These are phyloP conservation scores for Psilocybe azurescens DNA, from an alignment of 768 basidiomycete genomes.

Conservation along the genomic window DNA sequence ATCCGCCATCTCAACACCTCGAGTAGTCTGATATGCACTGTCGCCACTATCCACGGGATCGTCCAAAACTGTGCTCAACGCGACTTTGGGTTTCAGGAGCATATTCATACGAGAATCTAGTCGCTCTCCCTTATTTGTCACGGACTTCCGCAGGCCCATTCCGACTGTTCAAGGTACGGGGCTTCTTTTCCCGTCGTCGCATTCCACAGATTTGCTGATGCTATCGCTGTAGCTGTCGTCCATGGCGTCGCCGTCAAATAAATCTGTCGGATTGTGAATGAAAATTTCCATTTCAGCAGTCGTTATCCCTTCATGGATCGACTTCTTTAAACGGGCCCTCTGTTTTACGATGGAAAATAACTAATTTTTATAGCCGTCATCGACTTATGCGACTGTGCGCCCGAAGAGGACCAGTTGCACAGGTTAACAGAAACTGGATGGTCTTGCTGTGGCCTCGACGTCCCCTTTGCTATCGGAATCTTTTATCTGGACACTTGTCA, in stretches of 20 bases:
- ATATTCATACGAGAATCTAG: slow-evolving; percentile 2
- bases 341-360: background rate
- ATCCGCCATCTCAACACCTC: background rate
- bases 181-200: background rate
- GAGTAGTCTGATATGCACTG: too few relatives aligned
- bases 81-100: slow-evolving; percentile 23
- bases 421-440: slow-evolving; percentile 16
- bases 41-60: background rate
- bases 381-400: slow-evolving; percentile 11
- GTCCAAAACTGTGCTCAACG: slow-evolving; percentile 9
- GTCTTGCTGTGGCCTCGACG: background rate
- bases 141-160: slow-evolving; percentile 3
- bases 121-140: slow-evolving; percentile 1
- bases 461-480: background rate
- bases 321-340: background rate
- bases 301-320: slow-evolving; percentile 14
- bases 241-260: slow-evolving; percentile 25
- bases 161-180: slow-evolving; percentile 16
- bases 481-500: background rate
- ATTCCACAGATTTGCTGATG: background rate
- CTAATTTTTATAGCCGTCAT: background rate
- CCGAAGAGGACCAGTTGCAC: slow-evolving; percentile 24
- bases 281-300: slow-evolving; percentile 30
- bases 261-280: slow-evolving; percentile 8
- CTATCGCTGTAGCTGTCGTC: slow-evolving; percentile 33